These are phyloP conservation scores for Falciphora oryzae DNA, from an alignment of 2,329 filamentous ascomycete species.

Conservation along the genomic window DNA sequence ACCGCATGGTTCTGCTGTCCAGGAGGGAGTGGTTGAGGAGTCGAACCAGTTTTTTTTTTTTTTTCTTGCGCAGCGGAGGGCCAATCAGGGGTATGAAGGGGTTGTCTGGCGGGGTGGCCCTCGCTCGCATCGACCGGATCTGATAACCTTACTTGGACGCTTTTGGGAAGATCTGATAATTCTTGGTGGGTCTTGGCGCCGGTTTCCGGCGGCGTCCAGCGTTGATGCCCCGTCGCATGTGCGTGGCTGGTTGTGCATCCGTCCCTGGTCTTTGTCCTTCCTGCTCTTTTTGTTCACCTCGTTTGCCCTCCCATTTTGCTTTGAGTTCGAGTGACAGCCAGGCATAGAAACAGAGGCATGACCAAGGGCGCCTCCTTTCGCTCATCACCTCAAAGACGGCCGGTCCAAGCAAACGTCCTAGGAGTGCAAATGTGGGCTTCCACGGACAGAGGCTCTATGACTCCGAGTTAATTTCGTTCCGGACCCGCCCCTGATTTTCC, in stretches of 20 bases:
- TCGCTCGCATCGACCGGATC: slow-evolving; percentile 20
- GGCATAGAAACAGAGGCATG: too few relatives aligned
- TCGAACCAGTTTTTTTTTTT: not conserved
- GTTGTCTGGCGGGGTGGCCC: not conserved
- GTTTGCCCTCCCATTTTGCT: not conserved
- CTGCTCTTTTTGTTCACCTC: not conserved
- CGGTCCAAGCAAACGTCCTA: too few relatives aligned
- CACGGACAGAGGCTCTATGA: too few relatives aligned
- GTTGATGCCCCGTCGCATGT: not conserved
- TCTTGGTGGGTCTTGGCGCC: slow-evolving; percentile 10
- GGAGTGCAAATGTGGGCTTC: not conserved
- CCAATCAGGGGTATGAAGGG: not conserved
- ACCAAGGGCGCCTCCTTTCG: too few relatives aligned
- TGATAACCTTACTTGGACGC: slow-evolving; percentile 27
- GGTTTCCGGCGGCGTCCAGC: not conserved
- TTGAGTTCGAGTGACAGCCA: too few relatives aligned
- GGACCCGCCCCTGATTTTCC: not conserved
- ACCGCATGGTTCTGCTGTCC: not conserved
- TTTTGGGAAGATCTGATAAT: slow-evolving; percentile 25
- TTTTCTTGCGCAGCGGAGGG: not conserved
- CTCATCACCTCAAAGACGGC: not conserved
- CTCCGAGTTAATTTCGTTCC: not conserved
- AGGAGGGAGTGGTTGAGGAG: not conserved
- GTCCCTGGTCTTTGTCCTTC: not conserved
- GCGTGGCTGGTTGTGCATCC: not conserved